These are phyloP conservation scores for Hymenoscyphus repandus DNA, from an alignment of 2,329 filamentous ascomycete species.

Conservation along the genomic window DNA sequence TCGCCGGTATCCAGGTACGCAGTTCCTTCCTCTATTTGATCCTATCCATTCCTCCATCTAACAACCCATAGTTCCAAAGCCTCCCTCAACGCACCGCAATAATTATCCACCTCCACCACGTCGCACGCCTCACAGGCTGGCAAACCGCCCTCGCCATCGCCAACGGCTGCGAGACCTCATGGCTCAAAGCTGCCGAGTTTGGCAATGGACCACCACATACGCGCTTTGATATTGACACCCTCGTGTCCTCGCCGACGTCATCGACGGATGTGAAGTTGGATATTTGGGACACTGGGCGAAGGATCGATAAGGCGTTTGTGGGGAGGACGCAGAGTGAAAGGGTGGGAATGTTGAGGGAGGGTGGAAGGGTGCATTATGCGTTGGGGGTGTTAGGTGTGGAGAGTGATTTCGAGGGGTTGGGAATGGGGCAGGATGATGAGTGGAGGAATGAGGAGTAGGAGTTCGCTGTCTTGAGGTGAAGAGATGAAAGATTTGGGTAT, in stretches of 20 bases:
- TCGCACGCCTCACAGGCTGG: conserved; percentile 80
- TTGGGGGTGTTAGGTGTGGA: conserved; percentile 76
- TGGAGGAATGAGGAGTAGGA: conserved; percentile 10
- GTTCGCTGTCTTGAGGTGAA: no score
- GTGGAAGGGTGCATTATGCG: conserved; percentile 66
- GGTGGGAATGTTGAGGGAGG: conserved; percentile 55
- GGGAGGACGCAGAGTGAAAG: conserved; percentile 41
- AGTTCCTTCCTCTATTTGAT: neutral
- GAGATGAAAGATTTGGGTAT: no score
- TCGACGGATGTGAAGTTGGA: conserved; percentile 11
- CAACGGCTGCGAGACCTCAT: conserved; percentile 75
- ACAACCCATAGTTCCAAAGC: conserved; percentile 57
- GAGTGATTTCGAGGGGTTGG: conserved; percentile 62
- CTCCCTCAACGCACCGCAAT: conserved; percentile 71
- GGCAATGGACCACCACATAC: conserved; percentile 73
- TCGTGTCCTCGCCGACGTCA: no score
- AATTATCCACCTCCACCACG: conserved; percentile 66
- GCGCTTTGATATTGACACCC: conserved; percentile 32
- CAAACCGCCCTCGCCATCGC: conserved; percentile 78
- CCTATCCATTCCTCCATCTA: neutral
- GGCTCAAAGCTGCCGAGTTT: conserved; percentile 68
- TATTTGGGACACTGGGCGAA: conserved; percentile 46
- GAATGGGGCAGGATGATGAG: conserved; percentile 49
- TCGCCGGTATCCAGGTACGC: conserved; percentile 69
- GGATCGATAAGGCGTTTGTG: conserved; percentile 47